Conservation (phyloP, 345 rosid genomes). For the Populus nigra region DNA sequence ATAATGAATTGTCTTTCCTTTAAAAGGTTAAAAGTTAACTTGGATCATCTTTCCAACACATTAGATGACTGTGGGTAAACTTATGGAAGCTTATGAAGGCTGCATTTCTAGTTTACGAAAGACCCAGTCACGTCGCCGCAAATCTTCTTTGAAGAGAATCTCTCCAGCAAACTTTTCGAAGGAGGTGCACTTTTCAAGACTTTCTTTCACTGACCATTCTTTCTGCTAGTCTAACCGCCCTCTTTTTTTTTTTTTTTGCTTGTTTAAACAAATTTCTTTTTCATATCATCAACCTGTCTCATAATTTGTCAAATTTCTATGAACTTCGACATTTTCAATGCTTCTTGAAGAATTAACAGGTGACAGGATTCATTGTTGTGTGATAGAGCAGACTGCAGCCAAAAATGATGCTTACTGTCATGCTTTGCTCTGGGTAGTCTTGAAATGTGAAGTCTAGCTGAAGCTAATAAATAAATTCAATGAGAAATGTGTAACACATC, state of each 20-base stretch:
- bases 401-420: neutral
- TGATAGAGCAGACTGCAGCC: neutral
- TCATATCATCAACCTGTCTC: neutral
- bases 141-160: slow-evolving; percentile 66
- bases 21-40: neutral
- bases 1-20: neutral
- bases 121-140: slow-evolving; percentile 60
- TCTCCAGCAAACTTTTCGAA: slow-evolving; percentile 88
- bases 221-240: neutral
- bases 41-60: slow-evolving; percentile 7
- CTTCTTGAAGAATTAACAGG: neutral
- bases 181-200: slow-evolving; percentile 40
- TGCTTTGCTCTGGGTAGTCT: neutral
- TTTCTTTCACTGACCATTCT: neutral
- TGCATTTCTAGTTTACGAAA: slow-evolving; percentile 65
- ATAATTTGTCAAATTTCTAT: neutral
- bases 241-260: too few species aligned
- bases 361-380: too few species aligned
- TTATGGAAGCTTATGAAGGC: slow-evolving; percentile 64
- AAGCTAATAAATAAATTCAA: too few species aligned
- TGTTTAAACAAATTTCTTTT: neutral
- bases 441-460: too few species aligned
- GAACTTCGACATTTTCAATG: neutral
- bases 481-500: neutral
- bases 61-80: slow-evolving; percentile 70